phyloP scores from a whole-genome alignment of 2,329 filamentous ascomycete genomes.

The Botrytis medusae region DNA sequence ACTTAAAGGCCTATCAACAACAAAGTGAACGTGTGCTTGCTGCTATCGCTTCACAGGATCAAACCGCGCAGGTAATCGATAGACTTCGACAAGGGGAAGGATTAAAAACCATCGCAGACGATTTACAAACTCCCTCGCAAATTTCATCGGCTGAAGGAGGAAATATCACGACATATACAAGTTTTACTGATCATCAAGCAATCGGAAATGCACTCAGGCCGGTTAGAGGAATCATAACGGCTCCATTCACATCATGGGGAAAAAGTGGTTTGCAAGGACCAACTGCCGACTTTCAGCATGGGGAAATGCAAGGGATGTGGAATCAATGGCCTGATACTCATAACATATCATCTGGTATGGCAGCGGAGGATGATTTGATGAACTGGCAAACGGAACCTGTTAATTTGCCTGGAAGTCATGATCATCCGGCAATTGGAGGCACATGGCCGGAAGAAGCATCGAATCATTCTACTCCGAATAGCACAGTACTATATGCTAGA shows the following conservation, averaged over 20 bases:
- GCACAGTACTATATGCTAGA: constrained; percentile 44
- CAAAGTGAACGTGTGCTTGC: constrained; percentile 56
- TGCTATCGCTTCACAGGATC: constrained; percentile 46
- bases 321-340: neutral
- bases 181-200: constrained; percentile 42
- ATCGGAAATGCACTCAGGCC: constrained; percentile 31
- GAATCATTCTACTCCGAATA: constrained; percentile 22
- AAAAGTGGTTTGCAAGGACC: constrained; percentile 43
- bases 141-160: constrained; percentile 32
- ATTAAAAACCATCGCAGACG: constrained; percentile 56
- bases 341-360: neutral
- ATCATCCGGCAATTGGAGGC: constrained; percentile 50
- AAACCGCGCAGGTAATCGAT: constrained; percentile 49
- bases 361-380: constrained; percentile 33
- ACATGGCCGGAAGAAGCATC: constrained; percentile 28
- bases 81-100: constrained; percentile 55
- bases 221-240: constrained; percentile 47
- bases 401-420: constrained; percentile 41
- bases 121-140: constrained; percentile 45
- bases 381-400: constrained; percentile 34
- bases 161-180: constrained; percentile 34
- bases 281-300: constrained; percentile 26
- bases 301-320: constrained; percentile 3
- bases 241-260: constrained; percentile 49
- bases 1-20: constrained; percentile 53